Evolutionary conservation across 768 basidiomycete species (phyloP).

Genomic region (Termitomyces sp.): DNA sequence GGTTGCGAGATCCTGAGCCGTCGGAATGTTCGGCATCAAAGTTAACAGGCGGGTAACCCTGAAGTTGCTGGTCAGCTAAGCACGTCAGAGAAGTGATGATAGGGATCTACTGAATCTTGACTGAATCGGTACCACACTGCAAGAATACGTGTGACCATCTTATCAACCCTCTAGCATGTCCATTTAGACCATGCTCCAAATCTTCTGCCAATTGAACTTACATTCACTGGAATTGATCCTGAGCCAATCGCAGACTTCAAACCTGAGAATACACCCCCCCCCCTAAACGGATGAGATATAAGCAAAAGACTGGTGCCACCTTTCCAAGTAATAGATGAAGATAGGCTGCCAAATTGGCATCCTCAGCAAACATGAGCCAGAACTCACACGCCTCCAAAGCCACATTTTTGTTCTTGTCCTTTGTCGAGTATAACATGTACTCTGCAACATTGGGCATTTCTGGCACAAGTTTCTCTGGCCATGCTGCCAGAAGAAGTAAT

Average conservation of each 20-base stretch:
- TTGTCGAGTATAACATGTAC: too few relatives aligned
- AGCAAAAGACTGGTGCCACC: too few relatives aligned
- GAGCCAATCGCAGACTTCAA: constrained; percentile 33
- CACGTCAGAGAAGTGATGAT: background rate
- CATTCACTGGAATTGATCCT: constrained; percentile 29
- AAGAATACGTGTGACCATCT: constrained; percentile 45
- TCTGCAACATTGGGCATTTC: too few relatives aligned
- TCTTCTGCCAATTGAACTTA: constrained; percentile 14
- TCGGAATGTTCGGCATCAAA: constrained; percentile 45
- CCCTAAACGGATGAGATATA: constrained; percentile 20
- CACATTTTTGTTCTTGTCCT: too few relatives aligned
- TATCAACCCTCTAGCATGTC: constrained; percentile 32
- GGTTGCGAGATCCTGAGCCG: constrained; percentile 41
- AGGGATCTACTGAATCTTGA: constrained; percentile 37
- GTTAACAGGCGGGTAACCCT: constrained; percentile 45
- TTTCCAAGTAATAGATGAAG: too few relatives aligned
- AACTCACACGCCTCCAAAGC: too few relatives aligned
- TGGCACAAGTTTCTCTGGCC: too few relatives aligned
- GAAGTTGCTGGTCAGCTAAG: too few relatives aligned
- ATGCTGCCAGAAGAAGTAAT: too few relatives aligned
- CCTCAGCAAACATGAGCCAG: too few relatives aligned
- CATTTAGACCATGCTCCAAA: background rate
- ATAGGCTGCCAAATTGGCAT: too few relatives aligned
- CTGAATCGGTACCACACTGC: constrained; percentile 44
- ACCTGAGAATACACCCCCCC: constrained; percentile 34